A percentile compares a stretch with the other conserved stretches of the same genome.
Conservation (phyloP, 1,284 basidiomycete genomes). For the Heterobasidion occidentale region DNA sequence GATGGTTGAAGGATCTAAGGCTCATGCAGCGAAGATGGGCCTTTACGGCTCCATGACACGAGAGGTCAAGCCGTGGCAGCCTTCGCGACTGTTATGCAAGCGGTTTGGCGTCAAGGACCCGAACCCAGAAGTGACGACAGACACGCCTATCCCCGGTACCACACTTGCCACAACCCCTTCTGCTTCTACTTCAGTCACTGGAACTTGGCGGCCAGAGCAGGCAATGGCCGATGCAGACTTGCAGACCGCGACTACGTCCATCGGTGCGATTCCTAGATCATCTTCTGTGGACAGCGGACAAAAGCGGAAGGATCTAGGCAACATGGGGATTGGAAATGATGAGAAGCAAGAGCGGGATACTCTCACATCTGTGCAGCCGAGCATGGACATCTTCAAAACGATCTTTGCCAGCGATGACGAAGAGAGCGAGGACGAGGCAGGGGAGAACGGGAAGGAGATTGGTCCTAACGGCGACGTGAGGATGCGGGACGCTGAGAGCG, state of each 20-base stretch:
- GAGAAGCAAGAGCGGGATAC: slow-evolving; percentile 82
- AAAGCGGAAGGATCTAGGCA: slow-evolving; percentile 45
- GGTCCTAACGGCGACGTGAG: slow-evolving; percentile 12
- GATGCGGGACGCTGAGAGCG: slow-evolving; percentile 2
- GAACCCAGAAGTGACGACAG: slow-evolving; percentile 25
- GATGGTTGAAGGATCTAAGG: slow-evolving; percentile 63
- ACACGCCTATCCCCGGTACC: slow-evolving; percentile 12
- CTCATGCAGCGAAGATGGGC: slow-evolving; percentile 74
- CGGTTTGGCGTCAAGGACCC: slow-evolving; percentile 92
- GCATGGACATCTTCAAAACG: slow-evolving; percentile 92
- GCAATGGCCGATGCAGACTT: slow-evolving; percentile 9
- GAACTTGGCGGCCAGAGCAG: slow-evolving; percentile 14
- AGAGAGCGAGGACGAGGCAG: slow-evolving; percentile 61
- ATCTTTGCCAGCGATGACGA: slow-evolving; percentile 90
- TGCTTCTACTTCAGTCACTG: slow-evolving; percentile 4
- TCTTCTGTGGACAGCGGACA: not conserved
- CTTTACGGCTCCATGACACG: slow-evolving; percentile 87
- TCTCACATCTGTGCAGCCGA: slow-evolving; percentile 79
- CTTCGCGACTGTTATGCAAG: slow-evolving; percentile 81
- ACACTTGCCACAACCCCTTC: not conserved
- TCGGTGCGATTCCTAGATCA: not conserved
- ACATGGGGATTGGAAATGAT: slow-evolving; percentile 85
- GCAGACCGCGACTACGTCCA: slow-evolving; percentile 7
- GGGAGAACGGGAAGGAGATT: slow-evolving; percentile 47
- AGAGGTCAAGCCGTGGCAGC: slow-evolving; percentile 69